Conservation (phyloP, 129 eudicot species). For the Calendula officinalis region DNA sequence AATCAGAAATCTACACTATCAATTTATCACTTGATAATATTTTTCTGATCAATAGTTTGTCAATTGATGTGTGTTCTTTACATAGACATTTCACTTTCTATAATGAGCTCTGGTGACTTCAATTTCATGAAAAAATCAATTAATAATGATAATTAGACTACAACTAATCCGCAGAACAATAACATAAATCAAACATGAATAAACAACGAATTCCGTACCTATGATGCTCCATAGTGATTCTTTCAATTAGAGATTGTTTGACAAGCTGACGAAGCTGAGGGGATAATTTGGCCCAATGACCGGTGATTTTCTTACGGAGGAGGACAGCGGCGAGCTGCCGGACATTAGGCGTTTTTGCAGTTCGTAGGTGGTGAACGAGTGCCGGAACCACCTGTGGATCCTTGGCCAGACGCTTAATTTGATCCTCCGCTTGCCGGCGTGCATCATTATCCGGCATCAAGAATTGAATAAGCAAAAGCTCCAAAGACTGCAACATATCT, state of each 20-base stretch:
- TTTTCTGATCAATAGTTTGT: too few species aligned
- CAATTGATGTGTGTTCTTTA: too few species aligned
- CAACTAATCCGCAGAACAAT: background rate
- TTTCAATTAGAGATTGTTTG: constrained; percentile 81
- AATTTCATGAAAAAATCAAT: too few species aligned
- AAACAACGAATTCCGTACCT: constrained; percentile 42
- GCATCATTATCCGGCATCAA: constrained; percentile 98
- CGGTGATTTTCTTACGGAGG: constrained; percentile 95
- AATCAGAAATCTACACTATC: too few species aligned
- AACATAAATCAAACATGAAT: constrained; percentile 3
- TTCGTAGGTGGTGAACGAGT: constrained; percentile 84
- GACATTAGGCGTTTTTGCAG: constrained; percentile 95
- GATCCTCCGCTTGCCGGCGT: constrained; percentile 97
- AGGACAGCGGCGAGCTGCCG: constrained; percentile 95
- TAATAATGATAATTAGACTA: too few species aligned
- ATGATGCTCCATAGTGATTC: constrained; percentile 93
- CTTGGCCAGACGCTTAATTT: constrained; percentile 84
- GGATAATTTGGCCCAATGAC: constrained; percentile 86
- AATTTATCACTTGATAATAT: too few species aligned
- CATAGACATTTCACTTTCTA: too few species aligned
- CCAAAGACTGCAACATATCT: constrained; percentile 97
- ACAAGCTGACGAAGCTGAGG: constrained; percentile 69
- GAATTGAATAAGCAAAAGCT: constrained; percentile 79
- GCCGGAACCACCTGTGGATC: constrained; percentile 99
- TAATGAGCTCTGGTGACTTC: too few species aligned